Base-by-base conservation (phyloP, 139 green algal species). In the Chlorokybus atmophyticus region DNA sequence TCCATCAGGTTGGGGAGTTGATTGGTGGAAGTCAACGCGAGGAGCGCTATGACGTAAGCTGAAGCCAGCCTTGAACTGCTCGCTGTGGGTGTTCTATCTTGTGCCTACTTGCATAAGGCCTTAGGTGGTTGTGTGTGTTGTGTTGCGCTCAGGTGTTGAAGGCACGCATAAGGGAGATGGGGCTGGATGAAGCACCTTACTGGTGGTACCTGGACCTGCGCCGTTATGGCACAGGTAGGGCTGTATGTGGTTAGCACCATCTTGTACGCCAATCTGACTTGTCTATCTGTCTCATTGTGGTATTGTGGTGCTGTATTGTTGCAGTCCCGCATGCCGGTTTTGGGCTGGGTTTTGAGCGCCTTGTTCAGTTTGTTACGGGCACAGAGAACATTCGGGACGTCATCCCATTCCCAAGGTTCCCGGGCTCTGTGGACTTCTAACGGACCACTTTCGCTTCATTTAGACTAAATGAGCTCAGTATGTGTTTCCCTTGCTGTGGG, bases 151-250 rank as follows among this genome's bases (percentile, higher is more conserved):
- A 55, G 48, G 60, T 87, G 27, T 62, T 87, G 32, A 64, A 77
- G 28, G 23, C 35, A 21, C 55, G 52, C 17, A 57, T 78, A 29
- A 44, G 60, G 28, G 71, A 75, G 17, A 28, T 66, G 4, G 73
- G 74, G 4, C 51, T 88, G 3, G 57, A 79, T 42, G 68, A 69
- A 29, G 83, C 84, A 35, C 32, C 73, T 1, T 96, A 95, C 67
- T 78, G 83, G 54, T 83, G 67, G 52, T 99, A 99, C 77, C 65
- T 99, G 17, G 92, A 99, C 78, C 64, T 98, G 40, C 66, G 92
- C 29, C 73, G 75, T 40, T 97, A 94, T 64, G 91, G 91, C 32
- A 84, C 74, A 57, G 60, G 60, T 69, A 17, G 23, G 58, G n/a
- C n/a, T n/a, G n/a, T n/a, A n/a, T n/a, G n/a, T n/a, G n/a, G n/a